Percentiles rank a stretch among this genome's conserved stretches.
phyloP scores from a whole-genome alignment of 2,329 filamentous ascomycete genomes.

The Anthostomella pinea region DNA sequence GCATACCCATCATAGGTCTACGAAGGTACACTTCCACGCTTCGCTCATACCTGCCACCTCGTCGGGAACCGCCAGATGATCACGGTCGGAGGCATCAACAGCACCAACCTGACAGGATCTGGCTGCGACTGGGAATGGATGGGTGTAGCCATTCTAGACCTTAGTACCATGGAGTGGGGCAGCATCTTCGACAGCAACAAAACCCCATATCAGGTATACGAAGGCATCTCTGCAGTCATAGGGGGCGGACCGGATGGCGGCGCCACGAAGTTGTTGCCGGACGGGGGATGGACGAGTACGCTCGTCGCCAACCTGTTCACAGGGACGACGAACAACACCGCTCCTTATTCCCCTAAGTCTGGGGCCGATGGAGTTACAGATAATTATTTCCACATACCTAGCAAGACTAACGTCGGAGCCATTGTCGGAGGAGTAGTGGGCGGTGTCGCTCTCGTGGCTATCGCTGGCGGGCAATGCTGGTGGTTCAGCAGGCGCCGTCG shows the following conservation, averaged over 20 bases:
- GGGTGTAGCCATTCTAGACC: conserved; percentile 32
- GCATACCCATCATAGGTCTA: conserved; percentile 23
- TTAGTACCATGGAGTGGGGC: conserved; percentile 30
- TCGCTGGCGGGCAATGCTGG: neutral
- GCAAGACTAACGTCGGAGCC: conserved; percentile 2
- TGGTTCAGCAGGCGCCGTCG: neutral
- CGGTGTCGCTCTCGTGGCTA: conserved; percentile 1
- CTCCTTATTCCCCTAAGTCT: neutral
- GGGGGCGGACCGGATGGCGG: conserved; percentile 23
- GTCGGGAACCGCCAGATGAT: conserved; percentile 39
- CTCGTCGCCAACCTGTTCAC: conserved; percentile 6
- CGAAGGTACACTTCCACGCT: conserved; percentile 34
- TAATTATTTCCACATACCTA: neutral
- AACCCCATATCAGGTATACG: conserved; percentile 26
- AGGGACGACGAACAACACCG: conserved; percentile 3
- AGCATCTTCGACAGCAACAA: conserved; percentile 27
- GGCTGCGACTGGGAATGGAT: conserved; percentile 32
- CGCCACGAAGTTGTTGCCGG: conserved; percentile 3
- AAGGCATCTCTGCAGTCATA: conserved; percentile 21
- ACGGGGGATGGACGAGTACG: conserved; percentile 3
- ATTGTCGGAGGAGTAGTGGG: conserved; percentile 3
- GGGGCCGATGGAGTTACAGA: neutral
- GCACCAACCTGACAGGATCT: conserved; percentile 15
- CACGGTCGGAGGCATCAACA: conserved; percentile 35
- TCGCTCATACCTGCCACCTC: conserved; percentile 40